Base-by-base conservation (phyloP, 495 filamentous ascomycete species). In the Aspergillus egyptiacus region DNA sequence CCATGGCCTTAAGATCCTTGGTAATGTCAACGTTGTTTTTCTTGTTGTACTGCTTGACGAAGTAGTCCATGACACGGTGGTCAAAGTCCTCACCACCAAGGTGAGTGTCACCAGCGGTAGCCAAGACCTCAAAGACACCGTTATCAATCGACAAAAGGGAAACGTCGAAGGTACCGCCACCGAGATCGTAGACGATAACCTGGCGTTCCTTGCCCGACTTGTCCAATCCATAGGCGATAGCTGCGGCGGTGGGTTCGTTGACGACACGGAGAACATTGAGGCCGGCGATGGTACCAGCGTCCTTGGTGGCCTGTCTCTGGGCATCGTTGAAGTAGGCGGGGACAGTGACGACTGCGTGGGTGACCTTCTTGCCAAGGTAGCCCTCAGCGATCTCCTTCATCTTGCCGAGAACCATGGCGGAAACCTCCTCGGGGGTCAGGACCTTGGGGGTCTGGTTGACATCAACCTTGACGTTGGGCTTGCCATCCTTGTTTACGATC, bases 161-260 rank as follows among this genome's bases (percentile, higher is more conserved):
- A 40, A 99, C 93, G 93, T 99, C 93, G 71, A 99, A 99, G 61
- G 93, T 97, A 83, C 93, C 93, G 85, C 93, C 93, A 84, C 93
- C 93, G 56, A 98, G 87, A 83, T 98, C 93, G 72, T 94, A 95
- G 59, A 94, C 89, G 59, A 94, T 89, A 64, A 94, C 89, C 76
- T 93, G 88, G 64, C 87, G 84, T 69, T 95, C 89, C 40, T 81
- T 86, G 56, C 80, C 82, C 37, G 79, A 82, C 81, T 91, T 89
- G 71, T 94, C 88, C 59, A 95, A 76, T 68, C 89, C 86, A 66
- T 89, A 89, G 54, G 87, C 87, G 62, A 91, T 87, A 67, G 86
- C 87, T 60, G 87, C 87, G 61, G 87, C 87, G 59, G 87, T 91
- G 55, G 87, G 87, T 68, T 93, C 87, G 71, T 97, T 97, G 70